These are phyloP conservation scores for Malassezia pachydermatis DNA, from an alignment of 1,284 basidiomycete genomes.

Conservation along the genomic window DNA sequence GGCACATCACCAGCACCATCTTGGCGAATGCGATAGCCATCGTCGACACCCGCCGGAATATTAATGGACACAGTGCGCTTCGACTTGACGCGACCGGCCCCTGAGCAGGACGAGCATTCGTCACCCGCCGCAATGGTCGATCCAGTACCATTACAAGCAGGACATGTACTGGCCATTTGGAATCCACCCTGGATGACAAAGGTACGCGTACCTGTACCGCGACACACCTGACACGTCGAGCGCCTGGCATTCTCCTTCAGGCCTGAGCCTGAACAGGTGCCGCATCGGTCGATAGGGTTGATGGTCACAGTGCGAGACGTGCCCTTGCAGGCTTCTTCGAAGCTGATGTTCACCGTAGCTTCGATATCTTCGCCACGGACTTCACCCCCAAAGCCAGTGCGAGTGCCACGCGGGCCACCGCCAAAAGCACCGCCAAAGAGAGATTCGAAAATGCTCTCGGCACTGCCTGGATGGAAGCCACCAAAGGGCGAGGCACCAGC, in stretches of 20 bases:
- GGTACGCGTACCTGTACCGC: slow-evolving; percentile 75
- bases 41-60: slow-evolving; percentile 74
- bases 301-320: slow-evolving; percentile 66
- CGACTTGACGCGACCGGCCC: slow-evolving; percentile 75
- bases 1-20: slow-evolving; percentile 77
- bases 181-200: slow-evolving; percentile 90
- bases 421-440: slow-evolving; percentile 64
- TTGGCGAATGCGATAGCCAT: slow-evolving; percentile 85
- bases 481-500: slow-evolving; percentile 61
- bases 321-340: slow-evolving; percentile 88
- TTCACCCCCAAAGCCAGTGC: slow-evolving; percentile 49
- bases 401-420: slow-evolving; percentile 33
- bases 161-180: slow-evolving; percentile 91
- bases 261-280: slow-evolving; percentile 73
- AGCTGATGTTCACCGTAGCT: slow-evolving; percentile 64
- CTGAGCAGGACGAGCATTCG: slow-evolving; percentile 71
- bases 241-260: slow-evolving; percentile 78
- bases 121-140: slow-evolving; percentile 66
- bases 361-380: slow-evolving; percentile 76
- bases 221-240: slow-evolving; percentile 67
- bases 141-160: slow-evolving; percentile 72
- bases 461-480: slow-evolving; percentile 51
- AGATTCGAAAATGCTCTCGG: slow-evolving; percentile 63
- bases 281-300: slow-evolving; percentile 73
- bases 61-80: slow-evolving; percentile 71